A percentile compares a stretch with the other conserved stretches of the same genome.
Evolutionary conservation across 164 flowering plant species (phyloP).

Genomic region (Cinnamomum micranthum): DNA sequence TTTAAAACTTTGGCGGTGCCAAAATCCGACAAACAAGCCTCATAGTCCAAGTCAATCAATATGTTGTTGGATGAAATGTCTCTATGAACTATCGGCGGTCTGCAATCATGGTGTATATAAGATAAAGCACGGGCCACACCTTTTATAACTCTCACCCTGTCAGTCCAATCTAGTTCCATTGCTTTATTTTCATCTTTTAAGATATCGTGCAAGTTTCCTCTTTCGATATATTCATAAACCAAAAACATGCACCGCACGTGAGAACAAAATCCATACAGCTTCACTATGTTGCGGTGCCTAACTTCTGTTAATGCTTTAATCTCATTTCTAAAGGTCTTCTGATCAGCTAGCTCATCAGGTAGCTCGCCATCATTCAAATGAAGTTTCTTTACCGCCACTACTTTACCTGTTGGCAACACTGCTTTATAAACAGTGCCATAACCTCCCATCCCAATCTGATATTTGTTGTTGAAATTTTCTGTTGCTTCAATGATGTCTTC

Average conservation of each 20-base stretch:
- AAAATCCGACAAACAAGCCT: conserved; percentile 54
- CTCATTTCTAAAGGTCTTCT: conserved; percentile 51
- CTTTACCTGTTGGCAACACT: conserved; percentile 33
- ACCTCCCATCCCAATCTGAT: conserved; percentile 62
- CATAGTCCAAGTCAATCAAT: conserved; percentile 42
- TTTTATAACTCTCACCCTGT: conserved; percentile 43
- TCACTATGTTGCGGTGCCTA: conserved; percentile 63
- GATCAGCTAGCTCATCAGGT: background rate
- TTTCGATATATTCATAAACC: conserved; percentile 57
- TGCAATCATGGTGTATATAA: conserved; percentile 70
- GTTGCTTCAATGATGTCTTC: conserved; percentile 49
- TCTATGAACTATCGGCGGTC: conserved; percentile 54
- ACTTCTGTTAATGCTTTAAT: conserved; percentile 45
- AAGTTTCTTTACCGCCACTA: conserved; percentile 55
- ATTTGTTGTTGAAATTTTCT: conserved; percentile 37
- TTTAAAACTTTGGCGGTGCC: conserved; percentile 53
- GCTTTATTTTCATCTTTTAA: conserved; percentile 22
- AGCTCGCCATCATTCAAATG: conserved; percentile 25
- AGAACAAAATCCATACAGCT: conserved; percentile 56
- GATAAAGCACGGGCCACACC: conserved; percentile 71
- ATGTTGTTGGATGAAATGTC: conserved; percentile 54
- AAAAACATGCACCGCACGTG: conserved; percentile 32
- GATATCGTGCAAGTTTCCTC: conserved; percentile 47
- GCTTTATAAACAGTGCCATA: conserved; percentile 60
- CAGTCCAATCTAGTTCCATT: conserved; percentile 38